Evolutionary conservation across 495 filamentous ascomycete species (phyloP).

Genomic region (Penicillium bovifimosum): DNA sequence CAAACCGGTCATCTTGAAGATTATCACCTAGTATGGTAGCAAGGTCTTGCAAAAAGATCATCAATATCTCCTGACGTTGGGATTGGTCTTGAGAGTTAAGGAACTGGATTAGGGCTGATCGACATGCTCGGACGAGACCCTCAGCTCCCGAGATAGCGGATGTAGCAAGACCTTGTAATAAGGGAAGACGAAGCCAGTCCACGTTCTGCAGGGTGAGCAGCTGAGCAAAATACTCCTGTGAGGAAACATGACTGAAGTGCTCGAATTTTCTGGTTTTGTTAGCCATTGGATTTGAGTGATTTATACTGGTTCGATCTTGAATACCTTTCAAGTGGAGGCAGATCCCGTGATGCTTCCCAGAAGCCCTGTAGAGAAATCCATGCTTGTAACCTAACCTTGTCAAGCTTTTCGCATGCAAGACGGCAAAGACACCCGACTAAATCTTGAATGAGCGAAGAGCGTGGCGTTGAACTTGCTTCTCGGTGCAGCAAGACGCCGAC

Average conservation of each 20-base stretch:
- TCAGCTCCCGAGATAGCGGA: constrained; percentile 83
- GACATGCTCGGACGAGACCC: constrained; percentile 66
- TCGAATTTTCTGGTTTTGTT: constrained; percentile 35
- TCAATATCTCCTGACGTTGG: constrained; percentile 26
- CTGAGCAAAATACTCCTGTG: constrained; percentile 39
- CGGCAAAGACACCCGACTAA: constrained; percentile 52
- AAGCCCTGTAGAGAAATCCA: constrained; percentile 41
- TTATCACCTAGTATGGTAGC: constrained; percentile 40
- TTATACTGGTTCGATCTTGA: background rate
- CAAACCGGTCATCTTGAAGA: constrained; percentile 58
- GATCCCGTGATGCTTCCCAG: constrained; percentile 31
- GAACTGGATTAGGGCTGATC: constrained; percentile 58
- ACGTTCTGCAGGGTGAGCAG: constrained; percentile 33
- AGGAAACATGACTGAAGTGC: constrained; percentile 43
- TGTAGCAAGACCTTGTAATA: constrained; percentile 72
- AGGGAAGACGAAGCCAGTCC: constrained; percentile 35
- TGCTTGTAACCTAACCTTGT: constrained; percentile 73
- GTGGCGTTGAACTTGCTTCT: constrained; percentile 2
- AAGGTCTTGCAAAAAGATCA: constrained; percentile 38
- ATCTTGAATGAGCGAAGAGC: constrained; percentile 20
- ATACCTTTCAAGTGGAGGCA: constrained; percentile 36
- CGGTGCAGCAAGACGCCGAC: constrained; percentile 35
- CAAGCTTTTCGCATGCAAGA: constrained; percentile 79
- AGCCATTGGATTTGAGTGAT: constrained; percentile 5
- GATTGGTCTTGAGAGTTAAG: constrained; percentile 34